Conservation (phyloP, 2,329 filamentous ascomycete species). For the Aspergillus aculeatus region DNA sequence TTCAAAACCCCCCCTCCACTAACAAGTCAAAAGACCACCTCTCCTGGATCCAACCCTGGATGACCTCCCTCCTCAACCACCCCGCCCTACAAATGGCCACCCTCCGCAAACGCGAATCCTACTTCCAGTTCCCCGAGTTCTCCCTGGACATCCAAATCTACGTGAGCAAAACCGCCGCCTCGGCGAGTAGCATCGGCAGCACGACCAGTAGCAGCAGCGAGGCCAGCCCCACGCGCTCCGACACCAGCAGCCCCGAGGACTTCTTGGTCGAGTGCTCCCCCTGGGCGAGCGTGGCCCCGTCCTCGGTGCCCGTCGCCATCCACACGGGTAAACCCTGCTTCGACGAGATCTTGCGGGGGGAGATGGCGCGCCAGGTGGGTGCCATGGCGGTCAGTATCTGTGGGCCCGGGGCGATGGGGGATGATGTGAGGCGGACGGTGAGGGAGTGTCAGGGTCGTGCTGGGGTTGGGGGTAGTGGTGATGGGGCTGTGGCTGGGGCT, state of each 20-base stretch:
- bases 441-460: slow-evolving; percentile 25
- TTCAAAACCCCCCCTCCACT: not conserved
- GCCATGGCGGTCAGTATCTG: slow-evolving; percentile 41
- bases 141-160: slow-evolving; percentile 31
- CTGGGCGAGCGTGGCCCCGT: slow-evolving; percentile 27
- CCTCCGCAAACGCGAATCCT: slow-evolving; percentile 23
- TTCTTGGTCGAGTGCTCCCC: slow-evolving; percentile 24
- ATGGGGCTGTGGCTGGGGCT: slow-evolving; percentile 10
- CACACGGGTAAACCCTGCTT: slow-evolving; percentile 30
- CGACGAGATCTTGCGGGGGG: slow-evolving; percentile 22
- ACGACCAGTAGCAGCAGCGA: too few species aligned
- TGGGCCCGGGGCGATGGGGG: slow-evolving; percentile 37
- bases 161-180: slow-evolving; percentile 22
- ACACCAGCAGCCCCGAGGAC: slow-evolving; percentile 23
- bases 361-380: slow-evolving; percentile 31
- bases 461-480: too few species aligned
- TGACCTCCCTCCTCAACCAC: slow-evolving; percentile 31
- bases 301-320: slow-evolving; percentile 27
- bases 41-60: slow-evolving; percentile 37
- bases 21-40: slow-evolving; percentile 26
- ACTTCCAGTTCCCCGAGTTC: slow-evolving; percentile 26
- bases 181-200: too few species aligned
- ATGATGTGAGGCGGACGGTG: slow-evolving; percentile 37
- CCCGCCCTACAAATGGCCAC: slow-evolving; percentile 22
- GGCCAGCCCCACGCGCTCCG: not conserved